These are phyloP conservation scores for Zancudomyces culisetae DNA, from an alignment of 371 early-diverging fungal genomes.

Conservation along the genomic window DNA sequence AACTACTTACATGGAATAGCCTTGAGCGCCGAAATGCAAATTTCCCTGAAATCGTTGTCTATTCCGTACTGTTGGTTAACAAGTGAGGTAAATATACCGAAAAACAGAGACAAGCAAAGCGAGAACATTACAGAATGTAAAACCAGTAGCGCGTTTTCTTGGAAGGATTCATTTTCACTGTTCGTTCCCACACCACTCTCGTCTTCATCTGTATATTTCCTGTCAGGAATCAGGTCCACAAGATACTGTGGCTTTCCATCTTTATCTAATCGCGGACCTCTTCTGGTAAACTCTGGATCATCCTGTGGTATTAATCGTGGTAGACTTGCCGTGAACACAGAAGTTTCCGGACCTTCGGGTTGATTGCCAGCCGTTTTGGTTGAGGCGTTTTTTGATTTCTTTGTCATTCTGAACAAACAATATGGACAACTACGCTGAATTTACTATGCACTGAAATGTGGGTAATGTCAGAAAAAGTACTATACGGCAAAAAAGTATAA, in stretches of 20 bases:
- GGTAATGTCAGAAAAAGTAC: too few species aligned
- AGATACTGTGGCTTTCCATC: slow-evolving; percentile 21
- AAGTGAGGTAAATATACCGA: slow-evolving; percentile 17
- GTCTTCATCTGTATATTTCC: slow-evolving; percentile 4
- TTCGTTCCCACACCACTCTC: slow-evolving; percentile 4
- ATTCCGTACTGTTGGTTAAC: slow-evolving; percentile 23
- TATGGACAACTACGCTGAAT: too few species aligned
- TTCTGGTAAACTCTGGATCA: slow-evolving; percentile 6
- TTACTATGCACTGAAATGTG: too few species aligned
- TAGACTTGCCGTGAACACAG: background rate
- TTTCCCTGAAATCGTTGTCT: slow-evolving; percentile 8
- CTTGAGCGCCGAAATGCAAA: slow-evolving; percentile 10
- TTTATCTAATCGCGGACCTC: slow-evolving; percentile 15
- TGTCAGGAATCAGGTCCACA: slow-evolving; percentile 23
- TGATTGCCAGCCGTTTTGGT: too few species aligned
- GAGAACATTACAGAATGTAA: slow-evolving; percentile 17
- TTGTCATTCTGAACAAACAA: too few species aligned
- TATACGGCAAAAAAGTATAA: too few species aligned
- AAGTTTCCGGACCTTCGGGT: background rate
- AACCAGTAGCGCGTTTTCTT: slow-evolving; percentile 8
- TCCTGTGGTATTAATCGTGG: background rate
- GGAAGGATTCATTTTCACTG: background rate
- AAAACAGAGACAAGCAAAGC: slow-evolving; percentile 11
- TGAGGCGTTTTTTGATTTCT: too few species aligned
- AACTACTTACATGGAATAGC: slow-evolving; percentile 4